Evolutionary conservation across 2,329 filamentous ascomycete genomes (phyloP), one percentile per base, ranked within the genome.

Genomic region (Exophiala sideris): DNA sequence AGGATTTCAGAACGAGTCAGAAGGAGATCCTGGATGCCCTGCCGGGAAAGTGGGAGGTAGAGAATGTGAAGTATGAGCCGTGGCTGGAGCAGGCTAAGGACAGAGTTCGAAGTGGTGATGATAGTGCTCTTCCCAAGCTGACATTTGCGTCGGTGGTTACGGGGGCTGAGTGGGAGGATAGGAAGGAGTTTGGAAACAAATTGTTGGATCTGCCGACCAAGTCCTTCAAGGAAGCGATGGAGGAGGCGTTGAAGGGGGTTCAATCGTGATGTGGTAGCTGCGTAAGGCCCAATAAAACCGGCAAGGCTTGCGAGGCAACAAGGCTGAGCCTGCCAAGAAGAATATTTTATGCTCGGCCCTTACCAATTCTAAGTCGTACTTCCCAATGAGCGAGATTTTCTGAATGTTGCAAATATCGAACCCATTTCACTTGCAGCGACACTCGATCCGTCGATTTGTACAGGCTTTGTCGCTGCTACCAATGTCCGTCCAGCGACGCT

Each of bases 1-100:
- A 77, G 5, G 73, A 76, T 21, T 66, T 73, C 8, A 66, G 70
- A 3, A 66, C 74, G 12, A 74, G 76, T 0, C 80, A 82, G 65
- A 71, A 71, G 12, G 48, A 70, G 44, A 53, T 77, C 0, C 41
- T 73, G 1, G 66, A 62, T 1, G 57, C 68, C 12, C 66, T 60
- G 36, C 48, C 53, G 18, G 54, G 54, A 5, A 50, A 49, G 24
- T 62, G 59, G 59, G 40, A 52, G 35, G 53, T 56, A 5, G 53
- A 59, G 29, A 38, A 52, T 12, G 47, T 56, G 2, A 34, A 52
- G 16, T 54, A 36, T 29, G 47, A 38, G 18, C 9, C 48, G 35
- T 59, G 57, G 57, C 16, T 59, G 36, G 57, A 56, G 16, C 24
- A 41, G 14, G 50, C 45, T 2, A 58, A 52, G 41, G 40, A 55